Evolutionary conservation across 2,329 filamentous ascomycete genomes (phyloP), one percentile per base, ranked within the genome.

Genomic region (Cladosporium cucumerinum): DNA sequence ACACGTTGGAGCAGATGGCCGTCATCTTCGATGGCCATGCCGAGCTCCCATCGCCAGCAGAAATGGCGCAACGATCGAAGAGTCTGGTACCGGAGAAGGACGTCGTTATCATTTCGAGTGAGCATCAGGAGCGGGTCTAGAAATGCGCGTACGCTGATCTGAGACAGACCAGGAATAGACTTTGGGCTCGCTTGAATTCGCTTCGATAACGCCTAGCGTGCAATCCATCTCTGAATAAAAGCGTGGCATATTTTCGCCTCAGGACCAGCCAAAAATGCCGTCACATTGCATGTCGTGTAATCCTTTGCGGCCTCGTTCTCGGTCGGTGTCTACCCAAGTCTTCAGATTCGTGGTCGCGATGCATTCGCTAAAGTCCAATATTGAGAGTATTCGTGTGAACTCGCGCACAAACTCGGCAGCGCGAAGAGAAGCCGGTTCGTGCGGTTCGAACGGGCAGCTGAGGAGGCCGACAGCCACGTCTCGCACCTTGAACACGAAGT

Each of bases 1-100:
- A 71, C 57, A 69, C 76, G 25, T 72, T 82, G 12, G 80, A 82
- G 68, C 78, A 82, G 66, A 81, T 81, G 60, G 78, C 77, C 34
- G 77, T 76, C 63, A 48, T 68, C 7, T 68, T 66, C 32, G 66
- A 67, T 30, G 64, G 66, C 5, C 39, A 61, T 7, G 66, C 60
- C n/a, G 66, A 60, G 18, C 65, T 68, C 5, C 63, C 64, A 14
- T 2, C 57, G 11, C 61, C 66, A 1, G 62, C 58, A 5, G 69
- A 68, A 32, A 66, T 57, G 30, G 68, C 54, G 0, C 62, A 68
- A 43, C 62, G 66, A 43, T 63, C 60, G 16, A 63, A 57, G 36
- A 69, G 67, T 59, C 57, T 69, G 16, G 57, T 60, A 2, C 59
- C 51, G 25, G 66, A 65, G 63, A 68, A 68, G 57, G 10, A 34